Conservation (phyloP, 2,329 filamentous ascomycete species). For the Balansia obtecta region DNA sequence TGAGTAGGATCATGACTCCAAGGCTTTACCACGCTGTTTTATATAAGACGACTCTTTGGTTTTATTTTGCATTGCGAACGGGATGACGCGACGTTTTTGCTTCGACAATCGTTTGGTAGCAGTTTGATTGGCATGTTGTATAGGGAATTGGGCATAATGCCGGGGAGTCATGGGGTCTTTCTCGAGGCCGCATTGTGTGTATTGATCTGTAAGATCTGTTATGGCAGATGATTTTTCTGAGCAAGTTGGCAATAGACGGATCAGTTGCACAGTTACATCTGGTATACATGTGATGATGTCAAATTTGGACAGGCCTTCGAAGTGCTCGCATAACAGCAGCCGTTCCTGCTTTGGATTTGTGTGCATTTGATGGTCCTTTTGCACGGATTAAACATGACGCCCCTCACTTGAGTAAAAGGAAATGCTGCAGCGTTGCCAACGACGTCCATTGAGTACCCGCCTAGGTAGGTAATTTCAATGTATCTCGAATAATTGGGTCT, state of each 20-base stretch:
- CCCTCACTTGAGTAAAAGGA: too few relatives aligned
- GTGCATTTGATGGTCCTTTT: too few relatives aligned
- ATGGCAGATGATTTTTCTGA: neutral
- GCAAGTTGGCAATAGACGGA: neutral
- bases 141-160: neutral
- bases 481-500: neutral
- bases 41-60: slow-evolving; percentile 8
- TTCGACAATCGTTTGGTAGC: slow-evolving; percentile 10
- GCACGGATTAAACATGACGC: too few relatives aligned
- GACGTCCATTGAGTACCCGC: too few relatives aligned
- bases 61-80: slow-evolving; percentile 4
- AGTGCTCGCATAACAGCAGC: too few relatives aligned
- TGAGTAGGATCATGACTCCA: slow-evolving; percentile 26
- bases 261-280: neutral
- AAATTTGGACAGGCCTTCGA: too few relatives aligned
- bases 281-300: too few relatives aligned
- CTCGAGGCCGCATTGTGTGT: neutral
- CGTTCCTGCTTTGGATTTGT: too few relatives aligned
- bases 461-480: too few relatives aligned
- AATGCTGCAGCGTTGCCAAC: too few relatives aligned
- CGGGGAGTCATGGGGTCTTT: neutral
- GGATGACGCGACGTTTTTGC: slow-evolving; percentile 5
- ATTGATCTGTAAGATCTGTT: slow-evolving; percentile 3
- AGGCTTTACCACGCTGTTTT: neutral
- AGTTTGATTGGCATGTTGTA: neutral